phyloP scores from a whole-genome alignment of 495 filamentous ascomycete genomes.

The Aspergillus conjunctus region DNA sequence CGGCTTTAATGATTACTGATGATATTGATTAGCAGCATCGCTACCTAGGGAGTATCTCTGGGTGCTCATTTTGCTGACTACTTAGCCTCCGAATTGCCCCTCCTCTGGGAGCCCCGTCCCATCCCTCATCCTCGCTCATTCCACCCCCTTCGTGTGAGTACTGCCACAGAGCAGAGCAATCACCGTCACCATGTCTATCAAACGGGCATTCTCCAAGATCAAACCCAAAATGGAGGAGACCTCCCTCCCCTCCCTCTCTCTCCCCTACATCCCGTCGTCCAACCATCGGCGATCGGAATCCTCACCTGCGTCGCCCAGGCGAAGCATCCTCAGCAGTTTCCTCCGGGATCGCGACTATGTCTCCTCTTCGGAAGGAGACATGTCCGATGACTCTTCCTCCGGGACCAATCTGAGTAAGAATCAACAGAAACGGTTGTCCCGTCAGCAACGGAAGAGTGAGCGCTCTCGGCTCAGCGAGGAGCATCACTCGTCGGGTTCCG shows the following conservation, averaged over 20 bases:
- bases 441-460: conserved; percentile 45
- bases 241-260: conserved; percentile 25
- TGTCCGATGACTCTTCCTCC: conserved; percentile 46
- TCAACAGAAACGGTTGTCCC: conserved; percentile 52
- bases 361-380: conserved; percentile 48
- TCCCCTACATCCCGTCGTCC: conserved; percentile 24
- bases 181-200: conserved; percentile 46
- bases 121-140: conserved; percentile 45
- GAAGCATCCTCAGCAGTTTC: conserved; percentile 46
- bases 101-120: too few species aligned
- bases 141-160: neutral
- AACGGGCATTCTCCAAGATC: conserved; percentile 49
- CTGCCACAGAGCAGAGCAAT: conserved; percentile 2
- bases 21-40: too few species aligned
- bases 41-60: too few species aligned
- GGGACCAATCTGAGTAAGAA: conserved; percentile 51
- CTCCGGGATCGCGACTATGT: conserved; percentile 44
- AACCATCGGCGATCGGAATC: conserved; percentile 11
- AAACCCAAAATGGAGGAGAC: conserved; percentile 30
- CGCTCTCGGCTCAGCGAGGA: conserved; percentile 55
- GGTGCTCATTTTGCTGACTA: too few species aligned
- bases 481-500: conserved; percentile 50
- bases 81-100: too few species aligned
- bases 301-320: conserved; percentile 36
- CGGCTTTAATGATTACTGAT: too few species aligned